phyloP scores from a whole-genome alignment of 2,329 filamentous ascomycete genomes.

The Aspergillus spinulosporus region DNA sequence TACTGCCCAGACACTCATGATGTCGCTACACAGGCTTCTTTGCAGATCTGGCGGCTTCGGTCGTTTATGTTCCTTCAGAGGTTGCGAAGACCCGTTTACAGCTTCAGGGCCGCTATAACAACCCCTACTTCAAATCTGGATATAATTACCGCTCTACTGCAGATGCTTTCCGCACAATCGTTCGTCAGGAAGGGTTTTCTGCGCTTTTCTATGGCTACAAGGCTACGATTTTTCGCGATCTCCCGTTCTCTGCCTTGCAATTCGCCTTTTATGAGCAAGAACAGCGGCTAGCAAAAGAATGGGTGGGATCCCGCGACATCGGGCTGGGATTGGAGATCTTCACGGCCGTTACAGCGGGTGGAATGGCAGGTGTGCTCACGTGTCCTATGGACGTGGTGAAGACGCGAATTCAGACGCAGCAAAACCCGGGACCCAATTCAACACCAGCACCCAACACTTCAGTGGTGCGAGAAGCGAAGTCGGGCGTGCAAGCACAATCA shows the following conservation, averaged over 20 bases:
- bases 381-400: conserved; percentile 98
- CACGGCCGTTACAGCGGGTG: conserved; percentile 86
- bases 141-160: conserved; percentile 91
- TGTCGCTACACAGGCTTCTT: conserved; percentile 66
- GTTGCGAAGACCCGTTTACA: conserved; percentile 97
- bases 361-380: conserved; percentile 88
- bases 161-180: conserved; percentile 83
- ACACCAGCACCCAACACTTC: conserved; percentile 31
- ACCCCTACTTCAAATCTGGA: conserved; percentile 87
- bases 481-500: conserved; percentile 53
- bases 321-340: conserved; percentile 81
- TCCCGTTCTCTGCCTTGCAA: conserved; percentile 93
- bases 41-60: conserved; percentile 85
- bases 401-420: conserved; percentile 91
- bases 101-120: conserved; percentile 91
- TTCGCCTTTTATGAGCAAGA: conserved; percentile 99
- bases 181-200: conserved; percentile 74
- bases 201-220: conserved; percentile 97
- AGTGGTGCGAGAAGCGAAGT: conserved; percentile 28
- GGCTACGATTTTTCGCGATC: conserved; percentile 87
- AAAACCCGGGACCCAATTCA: conserved; percentile 51
- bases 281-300: conserved; percentile 75
- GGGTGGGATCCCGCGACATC: conserved; percentile 78
- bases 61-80: conserved; percentile 95
- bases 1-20: conserved; percentile 10